Percentiles rank a stretch among this genome's conserved stretches.
Conservation (phyloP, 176 grass and related monocot genomes). For the Oryza meyeriana region DNA sequence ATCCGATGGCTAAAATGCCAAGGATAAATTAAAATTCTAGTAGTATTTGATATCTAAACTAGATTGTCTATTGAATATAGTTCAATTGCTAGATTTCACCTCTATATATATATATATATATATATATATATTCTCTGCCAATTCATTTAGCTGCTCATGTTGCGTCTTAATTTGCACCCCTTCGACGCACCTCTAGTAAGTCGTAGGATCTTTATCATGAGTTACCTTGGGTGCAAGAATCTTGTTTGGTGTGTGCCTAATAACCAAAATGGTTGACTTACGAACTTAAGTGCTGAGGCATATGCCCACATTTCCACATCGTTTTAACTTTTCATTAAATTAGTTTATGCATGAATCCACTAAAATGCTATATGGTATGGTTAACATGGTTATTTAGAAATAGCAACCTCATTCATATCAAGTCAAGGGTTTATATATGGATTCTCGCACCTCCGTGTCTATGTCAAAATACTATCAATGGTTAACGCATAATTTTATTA, state of each 20-base stretch:
- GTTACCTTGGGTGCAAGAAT: not conserved
- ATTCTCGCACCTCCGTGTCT: not conserved
- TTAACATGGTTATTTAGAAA: not conserved
- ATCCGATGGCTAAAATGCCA: not conserved
- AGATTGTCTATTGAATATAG: not conserved
- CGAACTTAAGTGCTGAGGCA: not conserved
- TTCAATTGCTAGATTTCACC: too few species aligned
- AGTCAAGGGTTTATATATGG: not conserved
- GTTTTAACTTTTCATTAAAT: not conserved
- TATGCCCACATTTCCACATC: not conserved
- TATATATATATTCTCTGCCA: too few species aligned
- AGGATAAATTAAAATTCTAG: not conserved
- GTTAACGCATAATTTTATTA: not conserved
- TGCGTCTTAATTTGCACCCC: not conserved
- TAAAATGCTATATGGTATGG: not conserved
- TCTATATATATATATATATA: too few species aligned
- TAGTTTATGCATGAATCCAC: not conserved
- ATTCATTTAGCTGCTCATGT: not conserved
- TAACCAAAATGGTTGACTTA: slow-evolving; percentile 1
- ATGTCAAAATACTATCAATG: not conserved
- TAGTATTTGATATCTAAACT: not conserved
- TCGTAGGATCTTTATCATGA: not conserved
- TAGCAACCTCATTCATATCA: not conserved
- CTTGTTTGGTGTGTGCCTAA: not conserved
- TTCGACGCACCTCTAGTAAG: not conserved